These are phyloP conservation scores for Tolypocladium cylindrosporum DNA, from an alignment of 2,329 filamentous ascomycete species.

Conservation along the genomic window DNA sequence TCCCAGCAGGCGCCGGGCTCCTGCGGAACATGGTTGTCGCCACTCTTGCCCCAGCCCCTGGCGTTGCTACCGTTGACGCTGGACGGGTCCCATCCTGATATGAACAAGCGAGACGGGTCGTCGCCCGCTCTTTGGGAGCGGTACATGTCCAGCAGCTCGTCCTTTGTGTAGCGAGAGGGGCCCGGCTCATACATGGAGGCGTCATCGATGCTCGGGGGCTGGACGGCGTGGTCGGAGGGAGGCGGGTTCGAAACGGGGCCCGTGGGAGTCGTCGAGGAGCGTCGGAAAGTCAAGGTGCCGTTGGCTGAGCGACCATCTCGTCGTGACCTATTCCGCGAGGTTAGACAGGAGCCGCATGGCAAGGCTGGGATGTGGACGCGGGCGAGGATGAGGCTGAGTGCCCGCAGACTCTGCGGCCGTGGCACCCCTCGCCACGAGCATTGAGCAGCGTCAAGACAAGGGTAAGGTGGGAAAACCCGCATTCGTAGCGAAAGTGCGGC, in stretches of 20 bases:
- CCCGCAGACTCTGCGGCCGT: not conserved
- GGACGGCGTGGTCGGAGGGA: constrained; percentile 26
- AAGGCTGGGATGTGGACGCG: not conserved
- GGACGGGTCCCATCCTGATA: constrained; percentile 70
- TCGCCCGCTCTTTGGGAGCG: constrained; percentile 39
- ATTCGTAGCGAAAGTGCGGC: not conserved
- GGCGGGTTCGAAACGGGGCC: constrained; percentile 28
- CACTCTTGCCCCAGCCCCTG: constrained; percentile 67
- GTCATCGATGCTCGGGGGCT: constrained; percentile 23
- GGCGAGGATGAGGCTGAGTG: not conserved
- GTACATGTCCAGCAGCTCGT: constrained; percentile 69
- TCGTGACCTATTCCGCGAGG: constrained; percentile 36
- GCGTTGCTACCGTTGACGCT: constrained; percentile 53
- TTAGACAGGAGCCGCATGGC: not conserved
- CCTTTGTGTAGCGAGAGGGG: constrained; percentile 62
- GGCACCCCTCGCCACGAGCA: not conserved
- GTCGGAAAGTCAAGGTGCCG: constrained; percentile 55
- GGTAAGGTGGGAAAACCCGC: not conserved
- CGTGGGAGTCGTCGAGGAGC: constrained; percentile 49
- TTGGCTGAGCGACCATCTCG: constrained; percentile 48
- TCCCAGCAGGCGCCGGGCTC: constrained; percentile 95
- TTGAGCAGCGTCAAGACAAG: constrained; percentile 6
- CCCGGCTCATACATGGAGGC: constrained; percentile 21
- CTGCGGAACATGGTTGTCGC: constrained; percentile 62
- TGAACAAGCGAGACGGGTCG: constrained; percentile 55